Evolutionary conservation across 768 basidiomycete genomes (phyloP).

Genomic region (Calocera viscosa): DNA sequence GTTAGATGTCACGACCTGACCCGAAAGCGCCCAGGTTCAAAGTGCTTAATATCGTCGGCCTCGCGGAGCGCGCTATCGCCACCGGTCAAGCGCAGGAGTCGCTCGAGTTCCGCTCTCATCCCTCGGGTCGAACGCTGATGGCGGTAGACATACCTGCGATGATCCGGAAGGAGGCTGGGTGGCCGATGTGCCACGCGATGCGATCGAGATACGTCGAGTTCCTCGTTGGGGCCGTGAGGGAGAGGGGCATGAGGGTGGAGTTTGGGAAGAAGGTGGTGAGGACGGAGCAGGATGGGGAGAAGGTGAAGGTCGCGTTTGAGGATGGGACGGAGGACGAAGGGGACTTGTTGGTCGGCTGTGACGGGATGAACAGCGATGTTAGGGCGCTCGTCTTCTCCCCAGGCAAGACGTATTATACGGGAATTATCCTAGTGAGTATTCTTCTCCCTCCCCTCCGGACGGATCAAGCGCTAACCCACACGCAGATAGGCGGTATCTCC

Average conservation of each 20-base stretch:
- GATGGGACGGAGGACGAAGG: conserved; percentile 29
- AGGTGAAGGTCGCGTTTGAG: conserved; percentile 28
- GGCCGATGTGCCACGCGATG: background rate
- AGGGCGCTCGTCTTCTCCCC: conserved; percentile 29
- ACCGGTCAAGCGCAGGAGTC: background rate
- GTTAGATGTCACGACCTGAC: background rate
- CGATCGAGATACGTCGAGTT: conserved; percentile 1
- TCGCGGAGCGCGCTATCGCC: background rate
- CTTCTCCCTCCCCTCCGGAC: too few relatives aligned
- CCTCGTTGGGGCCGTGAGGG: conserved; percentile 26
- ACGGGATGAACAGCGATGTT: conserved; percentile 35
- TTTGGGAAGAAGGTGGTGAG: conserved; percentile 28
- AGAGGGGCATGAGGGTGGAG: conserved; percentile 27
- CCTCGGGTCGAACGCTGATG: background rate
- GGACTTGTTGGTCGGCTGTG: conserved; percentile 35
- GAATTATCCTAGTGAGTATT: conserved; percentile 17
- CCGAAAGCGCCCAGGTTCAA: background rate
- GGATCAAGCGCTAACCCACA: too few relatives aligned
- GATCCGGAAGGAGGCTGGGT: background rate
- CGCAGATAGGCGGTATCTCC: conserved; percentile 21
- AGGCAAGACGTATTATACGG: conserved; percentile 29
- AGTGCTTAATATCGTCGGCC: background rate
- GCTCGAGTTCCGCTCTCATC: background rate
- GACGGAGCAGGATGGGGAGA: conserved; percentile 25
- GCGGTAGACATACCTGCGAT: background rate